Evolutionary conservation across 208 protist species (phyloP).

Genomic region (Trypanosoma brucei): DNA sequence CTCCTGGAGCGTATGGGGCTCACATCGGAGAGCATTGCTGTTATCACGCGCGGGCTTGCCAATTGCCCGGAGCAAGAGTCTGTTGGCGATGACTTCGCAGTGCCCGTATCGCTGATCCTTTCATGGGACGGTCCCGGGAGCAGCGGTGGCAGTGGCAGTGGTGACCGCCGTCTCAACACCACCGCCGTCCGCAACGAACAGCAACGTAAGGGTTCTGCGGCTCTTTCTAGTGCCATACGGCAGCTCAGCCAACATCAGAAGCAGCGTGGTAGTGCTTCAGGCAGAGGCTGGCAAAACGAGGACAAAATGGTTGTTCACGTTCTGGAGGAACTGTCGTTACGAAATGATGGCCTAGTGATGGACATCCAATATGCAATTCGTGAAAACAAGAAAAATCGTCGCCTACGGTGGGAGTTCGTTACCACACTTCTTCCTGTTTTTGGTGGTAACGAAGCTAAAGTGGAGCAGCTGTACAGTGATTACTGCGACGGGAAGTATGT

Average conservation of each 20-base stretch:
- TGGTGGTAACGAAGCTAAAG: conserved; percentile 42
- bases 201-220: conserved; percentile 15
- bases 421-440: conserved; percentile 71
- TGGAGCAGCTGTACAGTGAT: conserved; percentile 48
- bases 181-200: conserved; percentile 16
- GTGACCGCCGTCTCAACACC: conserved; percentile 5
- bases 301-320: conserved; percentile 69
- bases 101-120: conserved; percentile 68
- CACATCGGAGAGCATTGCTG: conserved; percentile 52
- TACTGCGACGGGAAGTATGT: conserved; percentile 82
- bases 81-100: conserved; percentile 62
- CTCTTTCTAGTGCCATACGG: conserved; percentile 21
- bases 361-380: conserved; percentile 77
- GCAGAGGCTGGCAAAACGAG: conserved; percentile 24
- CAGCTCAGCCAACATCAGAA: conserved; percentile 19
- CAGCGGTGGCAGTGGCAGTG: conserved; percentile 4
- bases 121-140: conserved; percentile 54
- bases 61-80: conserved; percentile 64
- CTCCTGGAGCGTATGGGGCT: conserved; percentile 57
- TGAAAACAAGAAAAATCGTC: conserved; percentile 53
- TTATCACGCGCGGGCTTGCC: conserved; percentile 61
- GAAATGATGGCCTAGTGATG: conserved; percentile 69
- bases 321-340: conserved; percentile 59
- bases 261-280: not conserved
- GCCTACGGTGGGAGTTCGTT: conserved; percentile 76